A percentile compares a stretch with the other conserved stretches of the same genome.
These are phyloP conservation scores for Pigoraptor vietnamica DNA, from an alignment of 78 protist genomes.

Conservation along the genomic window DNA sequence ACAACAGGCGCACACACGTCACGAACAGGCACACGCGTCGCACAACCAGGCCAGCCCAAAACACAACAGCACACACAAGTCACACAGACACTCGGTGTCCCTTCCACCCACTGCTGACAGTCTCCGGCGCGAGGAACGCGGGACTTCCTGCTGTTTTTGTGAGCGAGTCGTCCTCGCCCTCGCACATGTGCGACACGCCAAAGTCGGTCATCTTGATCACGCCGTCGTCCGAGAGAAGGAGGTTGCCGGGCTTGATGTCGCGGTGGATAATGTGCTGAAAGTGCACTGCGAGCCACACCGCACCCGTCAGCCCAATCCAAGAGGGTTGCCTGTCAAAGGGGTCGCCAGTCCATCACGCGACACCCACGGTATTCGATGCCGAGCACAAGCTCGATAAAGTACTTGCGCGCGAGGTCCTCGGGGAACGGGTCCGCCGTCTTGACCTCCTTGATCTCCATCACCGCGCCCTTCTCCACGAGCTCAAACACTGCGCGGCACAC, in stretches of 20 bases:
- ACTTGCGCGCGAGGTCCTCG: not conserved
- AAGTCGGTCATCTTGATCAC: constrained; percentile 17
- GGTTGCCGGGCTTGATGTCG: constrained; percentile 61
- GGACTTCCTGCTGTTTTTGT: constrained; percentile 51
- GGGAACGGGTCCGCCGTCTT: not conserved
- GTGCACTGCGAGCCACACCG: constrained; percentile 9
- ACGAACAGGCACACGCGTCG: not conserved
- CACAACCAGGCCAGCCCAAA: not conserved
- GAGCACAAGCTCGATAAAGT: constrained; percentile 13
- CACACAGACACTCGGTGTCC: not conserved
- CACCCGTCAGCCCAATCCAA: no score
- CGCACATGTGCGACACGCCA: constrained; percentile 34
- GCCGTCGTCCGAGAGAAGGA: constrained; percentile 25
- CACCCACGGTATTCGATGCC: constrained; percentile 25
- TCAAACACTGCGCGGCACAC: constrained; percentile 18
- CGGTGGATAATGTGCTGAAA: constrained; percentile 35
- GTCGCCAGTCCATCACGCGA: not conserved
- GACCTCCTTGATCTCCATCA: constrained; percentile 7
- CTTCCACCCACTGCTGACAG: not conserved
- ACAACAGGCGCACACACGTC: no score
- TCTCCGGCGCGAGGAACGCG: constrained; percentile 70
- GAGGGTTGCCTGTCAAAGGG: no score
- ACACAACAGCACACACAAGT: not conserved
- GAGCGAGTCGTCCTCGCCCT: constrained; percentile 17
- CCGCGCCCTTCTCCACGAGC: constrained; percentile 9